phyloP scores from a whole-genome alignment of 2,329 filamentous ascomycete species.

The Paecilomyces formosus region DNA sequence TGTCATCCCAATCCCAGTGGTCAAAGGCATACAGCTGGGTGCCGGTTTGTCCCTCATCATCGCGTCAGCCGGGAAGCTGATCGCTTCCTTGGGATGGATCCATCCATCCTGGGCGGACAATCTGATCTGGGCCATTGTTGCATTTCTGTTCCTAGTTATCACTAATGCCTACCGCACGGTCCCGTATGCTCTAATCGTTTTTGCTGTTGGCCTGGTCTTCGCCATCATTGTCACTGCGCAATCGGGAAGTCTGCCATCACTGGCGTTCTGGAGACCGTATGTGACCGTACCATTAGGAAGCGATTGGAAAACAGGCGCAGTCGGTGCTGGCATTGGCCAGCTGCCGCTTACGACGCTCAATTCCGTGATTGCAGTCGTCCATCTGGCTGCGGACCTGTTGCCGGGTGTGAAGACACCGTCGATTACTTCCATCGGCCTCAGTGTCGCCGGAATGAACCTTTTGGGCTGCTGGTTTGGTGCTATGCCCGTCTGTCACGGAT shows the following conservation, averaged over 20 bases:
- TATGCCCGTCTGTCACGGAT: constrained; percentile 93
- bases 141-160: constrained; percentile 63
- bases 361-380: constrained; percentile 80
- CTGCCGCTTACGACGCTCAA: constrained; percentile 88
- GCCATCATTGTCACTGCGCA: constrained; percentile 43
- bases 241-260: constrained; percentile 38
- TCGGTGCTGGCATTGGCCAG: constrained; percentile 71
- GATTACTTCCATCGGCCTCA: constrained; percentile 70
- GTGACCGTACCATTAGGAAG: constrained; percentile 38
- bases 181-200: constrained; percentile 71
- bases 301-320: constrained; percentile 47
- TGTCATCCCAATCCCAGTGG: constrained; percentile 75
- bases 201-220: constrained; percentile 60
- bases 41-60: constrained; percentile 78
- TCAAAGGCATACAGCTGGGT: constrained; percentile 92
- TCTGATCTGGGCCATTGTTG: constrained; percentile 64
- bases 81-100: constrained; percentile 63
- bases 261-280: constrained; percentile 55
- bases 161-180: constrained; percentile 59
- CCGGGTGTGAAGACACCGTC: constrained; percentile 61
- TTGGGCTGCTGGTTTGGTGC: constrained; percentile 83
- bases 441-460: constrained; percentile 77
- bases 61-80: constrained; percentile 62
- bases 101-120: constrained; percentile 65
- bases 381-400: constrained; percentile 69